Evolutionary conservation across 441 rosid species (phyloP), one percentile per base, ranked within the genome.

Genomic region (Biscutella laevigata): DNA sequence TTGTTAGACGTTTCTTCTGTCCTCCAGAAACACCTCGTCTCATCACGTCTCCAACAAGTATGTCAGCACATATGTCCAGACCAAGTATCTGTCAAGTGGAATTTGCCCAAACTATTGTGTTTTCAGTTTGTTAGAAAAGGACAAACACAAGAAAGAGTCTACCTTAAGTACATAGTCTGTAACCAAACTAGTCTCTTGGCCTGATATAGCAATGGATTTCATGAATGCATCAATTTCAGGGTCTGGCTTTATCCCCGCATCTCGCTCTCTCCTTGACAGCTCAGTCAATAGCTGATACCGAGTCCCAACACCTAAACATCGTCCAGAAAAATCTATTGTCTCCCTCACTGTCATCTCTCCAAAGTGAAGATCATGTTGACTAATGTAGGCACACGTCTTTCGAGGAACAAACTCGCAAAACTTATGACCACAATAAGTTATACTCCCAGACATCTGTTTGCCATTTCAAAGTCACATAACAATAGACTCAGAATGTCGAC

Each of bases 341-440:
- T 90, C 98, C 39, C 90, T 75, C 17, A 84, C 98, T 0, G 98
- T 90, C 98, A 90, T 79, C 68, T 86, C 98, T 8, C 95, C 98
- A 54, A 71, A 6, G 59, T 90, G 98, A 69, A 86, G 81, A 67
- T 90, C 98, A 22, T 83, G 78, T 61, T 90, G 95, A 59, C 98
- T 68, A 6, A 90, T 86, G 60, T 90, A 90, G 9, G 95, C 98
- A 63, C 88, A 86, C 1, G 95, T 86, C 61, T 85, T 86, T 59
- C 75, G 92, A 45, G 94, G 95, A 51, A 82, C 76, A 53, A 90
- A 90, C 67, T 90, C 95, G 0, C 54, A 24, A 32, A 90, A 60
- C 61, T 86, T 94, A 22, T 84, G 94, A 27, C 97, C 95, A 10
- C 95, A 86, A 55, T 86, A 86, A 30, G 88, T 84, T 36, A 90